phyloP scores from a whole-genome alignment of 2,329 filamentous ascomycete species.

The Apiospora saccharicola region DNA sequence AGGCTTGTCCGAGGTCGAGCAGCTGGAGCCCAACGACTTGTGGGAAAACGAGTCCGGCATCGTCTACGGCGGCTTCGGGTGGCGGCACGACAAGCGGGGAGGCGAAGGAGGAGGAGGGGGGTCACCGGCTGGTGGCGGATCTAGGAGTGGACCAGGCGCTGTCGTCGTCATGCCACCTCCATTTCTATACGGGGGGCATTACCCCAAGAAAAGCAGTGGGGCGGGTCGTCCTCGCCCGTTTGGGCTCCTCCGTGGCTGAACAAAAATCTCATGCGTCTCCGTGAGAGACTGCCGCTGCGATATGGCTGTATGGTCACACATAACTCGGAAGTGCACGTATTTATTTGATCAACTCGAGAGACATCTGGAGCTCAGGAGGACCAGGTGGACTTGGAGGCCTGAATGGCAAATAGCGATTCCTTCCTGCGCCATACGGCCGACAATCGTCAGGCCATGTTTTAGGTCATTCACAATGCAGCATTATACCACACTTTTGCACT shows the following conservation, averaged over 20 bases:
- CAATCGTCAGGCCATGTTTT: too few species aligned
- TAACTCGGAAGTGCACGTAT: background rate
- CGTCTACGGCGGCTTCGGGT: slow-evolving; percentile 9
- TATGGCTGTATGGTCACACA: background rate
- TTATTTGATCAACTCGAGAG: too few species aligned
- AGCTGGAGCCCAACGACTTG: background rate
- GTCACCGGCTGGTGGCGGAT: background rate
- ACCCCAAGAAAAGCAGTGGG: background rate
- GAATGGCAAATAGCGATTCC: background rate
- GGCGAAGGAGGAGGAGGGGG: background rate
- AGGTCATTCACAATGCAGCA: too few species aligned
- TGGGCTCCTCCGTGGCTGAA: background rate
- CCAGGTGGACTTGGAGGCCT: background rate
- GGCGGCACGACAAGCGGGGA: slow-evolving; percentile 1
- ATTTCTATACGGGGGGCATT: background rate
- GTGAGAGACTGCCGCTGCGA: too few species aligned
- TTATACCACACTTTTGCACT: too few species aligned
- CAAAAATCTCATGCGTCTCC: background rate
- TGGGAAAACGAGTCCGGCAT: background rate
- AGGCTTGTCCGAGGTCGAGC: background rate
- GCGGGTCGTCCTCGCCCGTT: background rate
- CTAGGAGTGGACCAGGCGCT: background rate
- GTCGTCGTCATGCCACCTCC: background rate
- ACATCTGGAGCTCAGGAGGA: background rate
- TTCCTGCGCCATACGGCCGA: background rate